A percentile compares a stretch with the other conserved stretches of the same genome.
phyloP scores from a whole-genome alignment of 2,329 filamentous ascomycete genomes.

The Reticulascus tulasneorum region DNA sequence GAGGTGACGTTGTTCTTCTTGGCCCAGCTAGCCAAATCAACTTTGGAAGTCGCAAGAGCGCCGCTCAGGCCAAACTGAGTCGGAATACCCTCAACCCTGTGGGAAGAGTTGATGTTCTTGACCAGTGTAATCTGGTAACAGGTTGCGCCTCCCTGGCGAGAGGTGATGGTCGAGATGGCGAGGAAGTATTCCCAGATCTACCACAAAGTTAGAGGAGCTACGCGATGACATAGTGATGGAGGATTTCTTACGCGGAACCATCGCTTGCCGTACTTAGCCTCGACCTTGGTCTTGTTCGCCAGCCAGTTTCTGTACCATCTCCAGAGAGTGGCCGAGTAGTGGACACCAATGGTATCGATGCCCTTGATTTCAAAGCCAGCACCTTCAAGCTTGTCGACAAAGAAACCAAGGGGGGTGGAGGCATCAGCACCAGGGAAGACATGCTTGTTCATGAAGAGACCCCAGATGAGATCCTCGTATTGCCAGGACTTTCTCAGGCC shows the following conservation, averaged over 20 bases:
- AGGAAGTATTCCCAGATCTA: slow-evolving; percentile 87
- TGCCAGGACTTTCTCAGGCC: slow-evolving; percentile 94
- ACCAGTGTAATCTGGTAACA: slow-evolving; percentile 77
- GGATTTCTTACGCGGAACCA: slow-evolving; percentile 71
- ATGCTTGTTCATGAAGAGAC: slow-evolving; percentile 99
- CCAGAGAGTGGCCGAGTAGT: slow-evolving; percentile 87
- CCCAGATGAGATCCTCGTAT: slow-evolving; percentile 97
- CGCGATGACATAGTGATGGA: background rate
- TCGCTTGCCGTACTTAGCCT: slow-evolving; percentile 78
- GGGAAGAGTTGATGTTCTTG: slow-evolving; percentile 80
- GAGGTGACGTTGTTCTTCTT: slow-evolving; percentile 21
- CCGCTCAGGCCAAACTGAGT: slow-evolving; percentile 61
- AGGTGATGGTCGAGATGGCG: slow-evolving; percentile 71
- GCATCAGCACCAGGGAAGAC: slow-evolving; percentile 97
- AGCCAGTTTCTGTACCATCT: slow-evolving; percentile 93
- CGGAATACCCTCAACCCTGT: slow-evolving; percentile 66
- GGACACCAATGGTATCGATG: slow-evolving; percentile 79
- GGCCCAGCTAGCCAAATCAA: slow-evolving; percentile 27
- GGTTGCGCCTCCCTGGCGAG: slow-evolving; percentile 70
- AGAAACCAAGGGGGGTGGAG: slow-evolving; percentile 85
- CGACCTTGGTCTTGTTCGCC: slow-evolving; percentile 78
- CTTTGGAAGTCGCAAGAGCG: slow-evolving; percentile 36
- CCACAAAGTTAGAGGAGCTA: slow-evolving; percentile 20
- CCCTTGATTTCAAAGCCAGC: slow-evolving; percentile 85
- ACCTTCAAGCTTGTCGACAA: slow-evolving; percentile 78